Evolutionary conservation across 441 rosid genomes (phyloP).

Genomic region (Populus trichocarpa): DNA sequence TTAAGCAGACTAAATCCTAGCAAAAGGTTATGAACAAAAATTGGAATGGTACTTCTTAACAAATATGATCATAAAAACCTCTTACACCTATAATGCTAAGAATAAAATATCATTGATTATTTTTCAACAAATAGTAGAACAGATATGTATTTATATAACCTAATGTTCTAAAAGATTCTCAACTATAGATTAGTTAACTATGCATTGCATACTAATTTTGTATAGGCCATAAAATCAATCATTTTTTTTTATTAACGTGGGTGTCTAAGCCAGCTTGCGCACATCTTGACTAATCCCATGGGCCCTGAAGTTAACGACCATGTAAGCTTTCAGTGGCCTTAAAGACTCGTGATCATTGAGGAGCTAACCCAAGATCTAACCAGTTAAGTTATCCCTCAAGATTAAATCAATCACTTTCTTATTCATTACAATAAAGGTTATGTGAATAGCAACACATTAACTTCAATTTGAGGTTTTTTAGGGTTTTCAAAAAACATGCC

Average conservation of each 20-base stretch:
- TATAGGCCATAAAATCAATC: slow-evolving; percentile 66
- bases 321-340: no score
- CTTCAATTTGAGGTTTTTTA: no score
- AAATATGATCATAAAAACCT: neutral
- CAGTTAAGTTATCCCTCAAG: no score
- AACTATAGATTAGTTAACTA: neutral
- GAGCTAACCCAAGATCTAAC: accelerated
- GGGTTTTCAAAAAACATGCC: no score
- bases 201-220: slow-evolving; percentile 53
- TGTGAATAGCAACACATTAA: no score
- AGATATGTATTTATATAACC: neutral
- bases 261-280: no score
- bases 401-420: no score
- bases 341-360: no score
- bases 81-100: neutral
- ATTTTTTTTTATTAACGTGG: slow-evolving; percentile 25
- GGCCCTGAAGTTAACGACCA: no score
- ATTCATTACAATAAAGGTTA: no score
- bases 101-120: neutral
- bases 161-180: neutral
- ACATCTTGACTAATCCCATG: accelerated
- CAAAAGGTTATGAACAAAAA: neutral
- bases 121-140: neutral
- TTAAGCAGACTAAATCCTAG: neutral
- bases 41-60: neutral